These are phyloP conservation scores for Spongispora temasekensis DNA, from an alignment of 1,284 basidiomycete genomes.

Conservation along the genomic window DNA sequence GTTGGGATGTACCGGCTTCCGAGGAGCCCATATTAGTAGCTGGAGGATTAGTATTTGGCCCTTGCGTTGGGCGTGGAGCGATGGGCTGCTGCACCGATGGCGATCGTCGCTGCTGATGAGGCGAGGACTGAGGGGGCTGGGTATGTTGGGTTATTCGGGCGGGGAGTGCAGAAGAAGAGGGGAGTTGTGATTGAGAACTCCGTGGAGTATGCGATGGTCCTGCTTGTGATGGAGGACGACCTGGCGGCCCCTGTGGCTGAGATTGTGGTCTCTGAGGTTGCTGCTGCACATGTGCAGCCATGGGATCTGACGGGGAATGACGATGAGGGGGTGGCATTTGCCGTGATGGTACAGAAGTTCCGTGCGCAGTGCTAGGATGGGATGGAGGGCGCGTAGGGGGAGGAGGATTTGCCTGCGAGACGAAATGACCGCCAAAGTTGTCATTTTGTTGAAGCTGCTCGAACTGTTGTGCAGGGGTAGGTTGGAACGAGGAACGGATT, in stretches of 20 bases:
- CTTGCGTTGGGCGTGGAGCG: constrained; percentile 40
- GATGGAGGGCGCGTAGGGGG: constrained; percentile 50
- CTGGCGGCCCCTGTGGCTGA: constrained; percentile 46
- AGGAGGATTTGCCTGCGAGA: constrained; percentile 32
- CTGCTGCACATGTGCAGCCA: constrained; percentile 37
- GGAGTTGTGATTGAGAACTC: constrained; percentile 36
- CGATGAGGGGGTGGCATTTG: constrained; percentile 40
- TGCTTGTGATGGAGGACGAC: constrained; percentile 37
- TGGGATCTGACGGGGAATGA: constrained; percentile 45
- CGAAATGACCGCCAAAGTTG: constrained; percentile 38
- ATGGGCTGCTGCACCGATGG: constrained; percentile 39
- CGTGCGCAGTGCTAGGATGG: constrained; percentile 36
- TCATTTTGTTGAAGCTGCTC: constrained; percentile 47
- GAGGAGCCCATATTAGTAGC: constrained; percentile 24
- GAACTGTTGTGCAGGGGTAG: constrained; percentile 61
- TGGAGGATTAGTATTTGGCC: constrained; percentile 22
- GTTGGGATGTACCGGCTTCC: constrained; percentile 29
- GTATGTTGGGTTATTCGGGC: constrained; percentile 35
- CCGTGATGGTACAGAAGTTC: constrained; percentile 32
- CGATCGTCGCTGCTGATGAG: constrained; percentile 36
- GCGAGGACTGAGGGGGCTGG: constrained; percentile 35
- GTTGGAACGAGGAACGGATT: constrained; percentile 44
- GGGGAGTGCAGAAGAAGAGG: constrained; percentile 31
- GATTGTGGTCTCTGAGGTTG: constrained; percentile 51
- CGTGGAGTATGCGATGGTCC: constrained; percentile 41